Conservation (phyloP, 176 grass and related monocot species). For the Triticum aestivum region IWGSC_CS_RefSeq_v2.1 NC_057809.1:527159589-527160088, state of each 20-base stretch:
- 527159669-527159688: background rate
- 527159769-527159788: conserved; percentile 26
- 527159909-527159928: background rate
- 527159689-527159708: too few relatives aligned
- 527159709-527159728: background rate
- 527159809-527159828: background rate
- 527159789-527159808: conserved; percentile 20
- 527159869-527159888: conserved; percentile 47
- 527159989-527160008: background rate
- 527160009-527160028: background rate
- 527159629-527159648: conserved; percentile 46
- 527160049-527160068: background rate
- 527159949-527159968: background rate
- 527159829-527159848: conserved; percentile 56
- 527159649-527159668: conserved; percentile 2
- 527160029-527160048: background rate
- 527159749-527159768: conserved; percentile 41
- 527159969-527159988: background rate
- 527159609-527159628: conserved; percentile 61
- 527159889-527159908: conserved; percentile 1
- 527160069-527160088: background rate
- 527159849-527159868: conserved; percentile 53
- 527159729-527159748: conserved; percentile 47
- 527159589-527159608: conserved; percentile 42
- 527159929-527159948: background rate